Evolutionary conservation across 441 rosid genomes (phyloP).

Genomic region (Theobroma grandiflorum): DNA sequence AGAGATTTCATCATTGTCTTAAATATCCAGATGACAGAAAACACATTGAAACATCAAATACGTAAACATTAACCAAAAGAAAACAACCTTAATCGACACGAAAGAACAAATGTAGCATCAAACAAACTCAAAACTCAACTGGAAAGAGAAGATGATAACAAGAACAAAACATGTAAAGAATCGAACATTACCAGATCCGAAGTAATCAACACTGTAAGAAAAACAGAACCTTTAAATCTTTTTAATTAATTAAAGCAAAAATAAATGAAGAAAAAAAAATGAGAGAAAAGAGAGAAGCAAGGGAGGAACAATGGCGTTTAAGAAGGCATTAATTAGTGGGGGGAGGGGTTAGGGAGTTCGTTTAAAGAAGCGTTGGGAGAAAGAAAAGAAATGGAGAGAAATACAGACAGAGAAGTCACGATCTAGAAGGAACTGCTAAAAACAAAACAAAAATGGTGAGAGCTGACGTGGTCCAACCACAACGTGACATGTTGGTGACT

Average conservation of each 20-base stretch:
- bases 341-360: too few relatives aligned
- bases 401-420: too few relatives aligned
- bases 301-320: neutral
- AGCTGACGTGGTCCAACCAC: neutral
- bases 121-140: neutral
- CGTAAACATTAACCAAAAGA: neutral
- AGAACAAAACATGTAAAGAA: conserved; percentile 24
- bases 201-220: neutral
- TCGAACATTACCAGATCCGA: conserved; percentile 29
- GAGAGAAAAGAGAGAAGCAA: neutral
- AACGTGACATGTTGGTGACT: neutral
- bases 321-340: neutral
- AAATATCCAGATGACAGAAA: neutral
- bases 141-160: neutral
- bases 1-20: neutral
- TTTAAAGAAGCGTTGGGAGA: neutral
- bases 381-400: neutral
- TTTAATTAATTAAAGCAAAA: neutral
- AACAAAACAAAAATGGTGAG: too few relatives aligned
- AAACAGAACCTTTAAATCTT: neutral
- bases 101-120: neutral
- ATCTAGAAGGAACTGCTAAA: neutral
- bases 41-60: conserved; percentile 1
- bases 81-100: neutral
- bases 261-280: neutral